These are phyloP conservation scores for Handroanthus guayacan DNA, from an alignment of 257 asterid genomes.

Conservation along the genomic window DNA sequence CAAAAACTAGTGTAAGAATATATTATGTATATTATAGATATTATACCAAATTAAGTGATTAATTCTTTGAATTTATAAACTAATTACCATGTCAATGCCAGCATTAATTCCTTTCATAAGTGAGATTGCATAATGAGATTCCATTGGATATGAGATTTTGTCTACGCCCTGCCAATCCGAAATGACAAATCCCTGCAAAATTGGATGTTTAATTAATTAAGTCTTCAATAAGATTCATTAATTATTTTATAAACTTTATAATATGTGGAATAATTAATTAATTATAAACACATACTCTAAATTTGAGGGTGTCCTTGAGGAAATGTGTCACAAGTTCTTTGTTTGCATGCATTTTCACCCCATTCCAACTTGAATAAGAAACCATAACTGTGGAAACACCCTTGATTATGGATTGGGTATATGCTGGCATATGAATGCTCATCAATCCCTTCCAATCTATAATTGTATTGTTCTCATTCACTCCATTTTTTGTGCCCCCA, in stretches of 20 bases:
- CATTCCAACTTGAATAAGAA: constrained; percentile 48
- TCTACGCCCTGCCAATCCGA: constrained; percentile 39
- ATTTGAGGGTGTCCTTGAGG: constrained; percentile 37
- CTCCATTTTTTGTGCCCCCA: background rate
- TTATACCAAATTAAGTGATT: too few relatives aligned
- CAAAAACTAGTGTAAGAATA: background rate
- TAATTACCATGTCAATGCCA: constrained; percentile 39
- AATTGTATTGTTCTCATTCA: constrained; percentile 10
- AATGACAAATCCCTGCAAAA: constrained; percentile 33
- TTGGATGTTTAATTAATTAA: background rate
- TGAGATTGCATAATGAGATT: constrained; percentile 24
- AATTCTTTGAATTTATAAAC: background rate
- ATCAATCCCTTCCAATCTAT: constrained; percentile 5
- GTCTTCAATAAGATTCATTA: too few relatives aligned
- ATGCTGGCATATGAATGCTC: constrained; percentile 35
- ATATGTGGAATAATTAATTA: too few relatives aligned
- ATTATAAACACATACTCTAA: constrained; percentile 1
- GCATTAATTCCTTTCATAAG: constrained; percentile 35
- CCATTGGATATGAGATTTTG: constrained; percentile 29
- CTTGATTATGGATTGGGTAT: constrained; percentile 32
- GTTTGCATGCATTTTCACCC: constrained; percentile 38
- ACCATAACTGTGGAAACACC: constrained; percentile 39
- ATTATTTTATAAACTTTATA: too few relatives aligned
- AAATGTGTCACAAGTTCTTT: constrained; percentile 28
- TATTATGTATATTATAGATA: too few relatives aligned